Percentiles rank a stretch among this genome's conserved stretches.
Conservation (phyloP, 1,139 yeast genomes). For the Nakaseomyces uthaithaninus region DNA sequence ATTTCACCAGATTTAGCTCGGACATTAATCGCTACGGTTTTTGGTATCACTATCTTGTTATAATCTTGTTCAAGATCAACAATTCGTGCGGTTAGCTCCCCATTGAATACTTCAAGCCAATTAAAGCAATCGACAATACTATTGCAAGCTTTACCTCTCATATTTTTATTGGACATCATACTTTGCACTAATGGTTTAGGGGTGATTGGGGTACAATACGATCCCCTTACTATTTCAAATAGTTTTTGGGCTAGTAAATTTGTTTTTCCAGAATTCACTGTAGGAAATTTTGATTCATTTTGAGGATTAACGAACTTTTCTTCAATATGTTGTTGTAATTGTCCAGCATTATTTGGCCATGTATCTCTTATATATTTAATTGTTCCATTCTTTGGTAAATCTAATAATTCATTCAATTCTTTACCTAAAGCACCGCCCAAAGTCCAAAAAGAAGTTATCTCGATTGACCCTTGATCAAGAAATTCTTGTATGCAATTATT, state of each 20-base stretch:
- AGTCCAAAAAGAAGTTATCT: constrained; percentile 73
- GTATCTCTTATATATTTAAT: constrained; percentile 43
- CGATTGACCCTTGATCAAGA: constrained; percentile 44
- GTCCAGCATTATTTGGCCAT: constrained; percentile 29
- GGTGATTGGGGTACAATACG: constrained; percentile 43
- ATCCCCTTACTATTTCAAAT: constrained; percentile 59
- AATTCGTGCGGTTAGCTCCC: constrained; percentile 66
- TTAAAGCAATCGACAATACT: constrained; percentile 52
- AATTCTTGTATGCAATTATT: constrained; percentile 44
- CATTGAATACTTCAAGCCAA: constrained; percentile 80
- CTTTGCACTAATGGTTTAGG: constrained; percentile 62
- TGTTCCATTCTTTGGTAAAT: constrained; percentile 34
- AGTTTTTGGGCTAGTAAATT: constrained; percentile 42
- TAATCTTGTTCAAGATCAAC: constrained; percentile 70
- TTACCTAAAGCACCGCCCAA: constrained; percentile 88
- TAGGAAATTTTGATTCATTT: constrained; percentile 13
- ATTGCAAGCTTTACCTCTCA: constrained; percentile 49
- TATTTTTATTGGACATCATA: constrained; percentile 83
- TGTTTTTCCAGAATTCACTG: constrained; percentile 29
- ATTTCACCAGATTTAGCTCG: constrained; percentile 31
- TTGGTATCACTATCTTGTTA: constrained; percentile 40
- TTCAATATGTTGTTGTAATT: constrained; percentile 30
- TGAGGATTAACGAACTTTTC: constrained; percentile 22
- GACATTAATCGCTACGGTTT: constrained; percentile 41
- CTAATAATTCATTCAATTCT: constrained; percentile 40